Evolutionary conservation across 805 yeast genomes (phyloP).

Genomic region (Kurtzmaniella fragi): DNA sequence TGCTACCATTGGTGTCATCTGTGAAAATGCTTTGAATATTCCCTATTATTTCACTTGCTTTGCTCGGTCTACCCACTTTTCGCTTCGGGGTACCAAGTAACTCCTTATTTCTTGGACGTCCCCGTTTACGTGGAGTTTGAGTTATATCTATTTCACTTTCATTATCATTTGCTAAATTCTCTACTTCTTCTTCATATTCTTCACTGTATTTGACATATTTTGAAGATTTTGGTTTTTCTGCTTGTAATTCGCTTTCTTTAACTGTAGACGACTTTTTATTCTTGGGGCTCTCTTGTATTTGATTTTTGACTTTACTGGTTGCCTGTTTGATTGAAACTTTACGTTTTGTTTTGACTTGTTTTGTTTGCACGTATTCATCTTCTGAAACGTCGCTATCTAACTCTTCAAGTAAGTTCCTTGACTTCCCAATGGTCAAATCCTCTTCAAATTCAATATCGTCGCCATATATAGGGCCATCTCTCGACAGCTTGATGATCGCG

Average conservation of each 20-base stretch:
- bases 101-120: slow-evolving; percentile 8
- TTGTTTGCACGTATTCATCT: background rate
- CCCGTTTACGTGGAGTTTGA: background rate
- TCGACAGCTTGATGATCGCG: slow-evolving; percentile 20
- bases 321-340: too few relatives aligned
- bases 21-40: slow-evolving; percentile 28
- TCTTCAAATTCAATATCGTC: slow-evolving; percentile 19
- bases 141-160: background rate
- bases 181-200: too few relatives aligned
- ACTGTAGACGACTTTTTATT: background rate
- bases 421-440: slow-evolving; percentile 10
- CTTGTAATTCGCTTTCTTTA: slow-evolving; percentile 1
- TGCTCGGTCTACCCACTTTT: slow-evolving; percentile 24
- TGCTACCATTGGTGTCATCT: slow-evolving; percentile 5
- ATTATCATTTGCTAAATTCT: background rate
- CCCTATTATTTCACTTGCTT: slow-evolving; percentile 17
- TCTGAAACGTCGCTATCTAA: background rate
- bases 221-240: background rate
- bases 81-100: slow-evolving; percentile 2
- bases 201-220: background rate
- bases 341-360: slow-evolving; percentile 1
- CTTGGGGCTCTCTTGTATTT: too few relatives aligned
- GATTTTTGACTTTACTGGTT: too few relatives aligned
- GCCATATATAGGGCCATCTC: slow-evolving; percentile 12
- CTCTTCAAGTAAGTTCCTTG: background rate